Percentiles rank a stretch among this genome's conserved stretches.
Conservation (phyloP, 768 basidiomycete species). For the Leccinum sublutescens region DNA sequence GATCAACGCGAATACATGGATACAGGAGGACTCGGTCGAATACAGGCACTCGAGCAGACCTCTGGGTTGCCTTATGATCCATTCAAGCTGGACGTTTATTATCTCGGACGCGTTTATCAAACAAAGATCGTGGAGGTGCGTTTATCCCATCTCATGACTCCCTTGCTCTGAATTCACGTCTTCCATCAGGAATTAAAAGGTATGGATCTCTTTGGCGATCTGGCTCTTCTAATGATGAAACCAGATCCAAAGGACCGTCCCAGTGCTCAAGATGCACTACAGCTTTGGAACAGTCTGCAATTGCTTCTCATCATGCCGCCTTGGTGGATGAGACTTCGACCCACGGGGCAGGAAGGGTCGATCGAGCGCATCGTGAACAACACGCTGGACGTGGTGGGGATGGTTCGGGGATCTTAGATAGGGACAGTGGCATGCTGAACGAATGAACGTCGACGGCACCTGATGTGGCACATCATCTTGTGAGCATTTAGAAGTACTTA, state of each 20-base stretch:
- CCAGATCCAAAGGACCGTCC: constrained; percentile 6
- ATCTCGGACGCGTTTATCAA: constrained; percentile 25
- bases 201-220: neutral
- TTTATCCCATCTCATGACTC: neutral
- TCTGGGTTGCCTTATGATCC: constrained; percentile 25
- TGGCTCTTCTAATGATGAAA: constrained; percentile 7
- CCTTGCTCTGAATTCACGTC: neutral
- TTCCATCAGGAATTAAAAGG: constrained; percentile 12
- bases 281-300: constrained; percentile 11
- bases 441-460: too few species aligned
- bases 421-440: too few species aligned
- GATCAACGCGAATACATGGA: too few species aligned
- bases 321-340: constrained; percentile 11
- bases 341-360: constrained; percentile 5
- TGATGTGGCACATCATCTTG: neutral
- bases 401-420: constrained; percentile 10
- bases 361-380: constrained; percentile 16
- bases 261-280: neutral
- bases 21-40: constrained; percentile 6
- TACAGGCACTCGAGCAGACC: constrained; percentile 23
- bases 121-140: constrained; percentile 16
- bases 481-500: neutral
- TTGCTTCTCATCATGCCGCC: neutral
- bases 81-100: constrained; percentile 31
- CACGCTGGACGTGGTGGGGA: constrained; percentile 10